Evolutionary conservation across 371 early-diverging fungal species (phyloP).

Genomic region (Smittium culicis): DNA sequence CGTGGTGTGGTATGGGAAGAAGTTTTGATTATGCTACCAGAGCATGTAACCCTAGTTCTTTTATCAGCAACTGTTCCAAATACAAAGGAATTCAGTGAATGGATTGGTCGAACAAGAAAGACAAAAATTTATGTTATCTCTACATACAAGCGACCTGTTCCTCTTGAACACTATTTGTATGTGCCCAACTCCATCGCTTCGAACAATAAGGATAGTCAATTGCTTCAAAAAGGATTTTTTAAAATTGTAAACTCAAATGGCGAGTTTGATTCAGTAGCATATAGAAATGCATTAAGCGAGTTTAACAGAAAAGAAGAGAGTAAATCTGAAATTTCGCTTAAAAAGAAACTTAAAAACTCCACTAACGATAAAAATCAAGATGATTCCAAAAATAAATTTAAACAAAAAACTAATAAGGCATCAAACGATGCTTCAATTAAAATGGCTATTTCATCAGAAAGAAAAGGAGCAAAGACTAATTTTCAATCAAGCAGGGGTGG

Average conservation of each 20-base stretch:
- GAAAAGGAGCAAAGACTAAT: constrained; percentile 46
- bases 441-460: constrained; percentile 20
- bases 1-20: constrained; percentile 99
- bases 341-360: neutral
- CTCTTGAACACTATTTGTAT: constrained; percentile 91
- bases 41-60: constrained; percentile 83
- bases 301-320: neutral
- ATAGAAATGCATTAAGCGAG: constrained; percentile 31
- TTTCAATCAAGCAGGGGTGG: constrained; percentile 16
- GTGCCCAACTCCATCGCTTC: constrained; percentile 23
- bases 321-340: neutral
- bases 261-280: constrained; percentile 35
- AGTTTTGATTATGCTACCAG: constrained; percentile 98
- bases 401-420: constrained; percentile 19
- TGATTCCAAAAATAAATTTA: constrained; percentile 15
- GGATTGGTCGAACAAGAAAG: constrained; percentile 98
- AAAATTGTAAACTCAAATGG: constrained; percentile 70
- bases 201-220: neutral
- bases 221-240: constrained; percentile 47
- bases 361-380: constrained; percentile 17
- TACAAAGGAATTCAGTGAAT: constrained; percentile 96
- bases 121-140: constrained; percentile 96
- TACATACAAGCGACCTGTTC: constrained; percentile 92
- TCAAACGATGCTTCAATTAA: constrained; percentile 22
- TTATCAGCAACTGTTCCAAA: constrained; percentile 99